Evolutionary conservation across 192 early-diverging fungal genomes (phyloP).

Genomic region (Backusella westeae): DNA sequence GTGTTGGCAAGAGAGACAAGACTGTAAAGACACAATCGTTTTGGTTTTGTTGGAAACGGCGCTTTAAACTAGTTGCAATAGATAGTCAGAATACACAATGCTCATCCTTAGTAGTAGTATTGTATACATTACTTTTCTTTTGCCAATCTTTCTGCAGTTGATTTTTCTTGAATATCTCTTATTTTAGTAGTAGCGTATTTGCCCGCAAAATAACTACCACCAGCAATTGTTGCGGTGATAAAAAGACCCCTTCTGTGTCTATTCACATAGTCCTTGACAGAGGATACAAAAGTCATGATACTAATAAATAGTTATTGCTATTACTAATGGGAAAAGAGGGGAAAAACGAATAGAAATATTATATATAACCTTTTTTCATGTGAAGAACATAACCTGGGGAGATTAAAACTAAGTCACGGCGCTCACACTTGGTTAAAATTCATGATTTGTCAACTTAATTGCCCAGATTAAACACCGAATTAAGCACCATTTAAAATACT

Average conservation of each 20-base stretch:
- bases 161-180: constrained; percentile 66
- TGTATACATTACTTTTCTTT: constrained; percentile 67
- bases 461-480: not conserved
- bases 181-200: constrained; percentile 74
- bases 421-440: not conserved
- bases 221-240: constrained; percentile 66
- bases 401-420: not conserved
- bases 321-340: constrained; percentile 15
- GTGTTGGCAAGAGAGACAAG: constrained; percentile 75
- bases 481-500: too few relatives aligned
- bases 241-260: constrained; percentile 64
- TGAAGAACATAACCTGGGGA: not conserved
- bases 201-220: constrained; percentile 69
- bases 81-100: not conserved
- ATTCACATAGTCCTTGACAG: constrained; percentile 59
- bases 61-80: constrained; percentile 60
- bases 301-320: not conserved
- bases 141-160: constrained; percentile 64
- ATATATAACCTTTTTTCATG: not conserved
- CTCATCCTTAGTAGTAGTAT: not conserved
- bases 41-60: constrained; percentile 94
- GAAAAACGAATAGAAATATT: not conserved
- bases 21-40: constrained; percentile 88
- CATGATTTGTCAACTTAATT: not conserved
- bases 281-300: constrained; percentile 38